Conservation (phyloP, 129 eudicot species). For the Gnaphalium uliginosum region DNA sequence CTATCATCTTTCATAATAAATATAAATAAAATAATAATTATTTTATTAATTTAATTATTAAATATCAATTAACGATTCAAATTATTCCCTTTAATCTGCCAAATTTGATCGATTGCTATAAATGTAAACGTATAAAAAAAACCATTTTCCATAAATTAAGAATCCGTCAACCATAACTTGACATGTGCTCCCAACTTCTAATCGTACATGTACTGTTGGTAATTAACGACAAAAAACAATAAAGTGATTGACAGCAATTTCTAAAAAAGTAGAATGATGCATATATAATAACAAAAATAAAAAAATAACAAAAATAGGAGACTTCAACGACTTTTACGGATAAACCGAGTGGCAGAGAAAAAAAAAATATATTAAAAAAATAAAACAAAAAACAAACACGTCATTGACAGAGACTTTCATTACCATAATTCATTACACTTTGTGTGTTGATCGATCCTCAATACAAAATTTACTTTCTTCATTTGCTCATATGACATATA, state of each 20-base stretch:
- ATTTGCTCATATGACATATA: not conserved
- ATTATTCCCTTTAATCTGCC: not conserved
- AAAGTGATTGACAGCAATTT: constrained; percentile 10
- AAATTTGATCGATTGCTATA: not conserved
- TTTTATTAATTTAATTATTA: no score
- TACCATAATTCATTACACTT: constrained; percentile 8
- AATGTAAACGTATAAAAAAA: no score
- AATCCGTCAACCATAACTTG: constrained; percentile 10
- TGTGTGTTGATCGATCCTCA: constrained; percentile 22
- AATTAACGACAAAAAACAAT: not conserved
- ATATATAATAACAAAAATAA: not conserved
- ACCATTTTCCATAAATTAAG: not conserved
- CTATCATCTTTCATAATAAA: no score
- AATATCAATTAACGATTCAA: no score
- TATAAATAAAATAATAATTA: no score
- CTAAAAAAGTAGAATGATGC: not conserved
- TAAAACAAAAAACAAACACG: not conserved
- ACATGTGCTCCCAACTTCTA: not conserved
- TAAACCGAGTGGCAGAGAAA: constrained; percentile 35
- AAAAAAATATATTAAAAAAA: not conserved
- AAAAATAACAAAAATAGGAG: constrained; percentile 6
- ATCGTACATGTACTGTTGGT: not conserved
- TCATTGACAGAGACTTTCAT: constrained; percentile 14
- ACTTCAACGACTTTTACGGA: constrained; percentile 36
- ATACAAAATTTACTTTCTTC: not conserved